These are phyloP conservation scores for Santalum album DNA, from an alignment of 164 flowering plant genomes.

Conservation along the genomic window DNA sequence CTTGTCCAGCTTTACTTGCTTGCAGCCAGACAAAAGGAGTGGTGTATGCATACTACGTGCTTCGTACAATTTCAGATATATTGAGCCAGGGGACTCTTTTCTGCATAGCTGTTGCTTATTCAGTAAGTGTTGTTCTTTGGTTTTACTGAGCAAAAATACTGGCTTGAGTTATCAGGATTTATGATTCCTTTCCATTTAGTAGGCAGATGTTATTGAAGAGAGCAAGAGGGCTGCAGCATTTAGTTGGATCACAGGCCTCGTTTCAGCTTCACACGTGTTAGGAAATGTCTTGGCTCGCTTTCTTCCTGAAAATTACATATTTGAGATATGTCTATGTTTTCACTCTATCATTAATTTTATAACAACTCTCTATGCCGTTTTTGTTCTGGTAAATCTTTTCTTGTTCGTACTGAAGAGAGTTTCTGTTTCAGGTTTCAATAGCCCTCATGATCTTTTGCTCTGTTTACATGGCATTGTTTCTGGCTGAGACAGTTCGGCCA, in stretches of 20 bases:
- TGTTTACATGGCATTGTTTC: slow-evolving; percentile 54
- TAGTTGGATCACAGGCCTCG: slow-evolving; percentile 80
- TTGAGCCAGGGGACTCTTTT: slow-evolving; percentile 89
- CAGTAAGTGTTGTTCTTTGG: slow-evolving; percentile 31
- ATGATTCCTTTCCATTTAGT: slow-evolving; percentile 11
- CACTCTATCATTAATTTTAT: background rate
- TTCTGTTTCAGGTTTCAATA: slow-evolving; percentile 57
- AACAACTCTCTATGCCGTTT: background rate
- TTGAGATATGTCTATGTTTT: slow-evolving; percentile 33
- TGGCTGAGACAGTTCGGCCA: slow-evolving; percentile 51
- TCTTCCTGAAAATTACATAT: slow-evolving; percentile 70
- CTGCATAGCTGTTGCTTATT: slow-evolving; percentile 85
- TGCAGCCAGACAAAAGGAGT: slow-evolving; percentile 42
- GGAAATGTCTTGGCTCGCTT: slow-evolving; percentile 76
- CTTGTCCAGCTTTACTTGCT: slow-evolving; percentile 59
- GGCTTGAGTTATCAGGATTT: background rate
- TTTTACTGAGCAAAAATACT: background rate
- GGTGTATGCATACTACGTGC: slow-evolving; percentile 74
- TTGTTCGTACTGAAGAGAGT: slow-evolving; percentile 5
- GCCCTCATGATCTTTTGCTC: slow-evolving; percentile 52
- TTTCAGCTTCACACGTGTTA: slow-evolving; percentile 72
- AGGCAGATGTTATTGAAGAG: slow-evolving; percentile 69
- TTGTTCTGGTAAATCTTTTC: background rate
- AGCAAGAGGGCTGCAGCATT: slow-evolving; percentile 65
- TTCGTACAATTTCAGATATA: slow-evolving; percentile 69